These are phyloP conservation scores for Coemansia sp. DNA, from an alignment of 192 early-diverging fungal species.

Conservation along the genomic window DNA sequence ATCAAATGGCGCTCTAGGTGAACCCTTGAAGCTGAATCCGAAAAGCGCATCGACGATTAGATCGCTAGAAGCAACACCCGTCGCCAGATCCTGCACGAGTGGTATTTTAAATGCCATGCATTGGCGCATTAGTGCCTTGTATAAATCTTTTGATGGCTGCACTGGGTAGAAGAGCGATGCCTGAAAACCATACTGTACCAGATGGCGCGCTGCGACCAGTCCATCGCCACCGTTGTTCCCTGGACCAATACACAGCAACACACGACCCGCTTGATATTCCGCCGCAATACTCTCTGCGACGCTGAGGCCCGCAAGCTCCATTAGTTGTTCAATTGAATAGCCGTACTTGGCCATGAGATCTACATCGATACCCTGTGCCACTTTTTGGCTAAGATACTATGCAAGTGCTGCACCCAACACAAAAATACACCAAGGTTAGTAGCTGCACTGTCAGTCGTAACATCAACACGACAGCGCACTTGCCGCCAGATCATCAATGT, in stretches of 20 bases:
- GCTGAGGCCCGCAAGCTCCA: conserved; percentile 83
- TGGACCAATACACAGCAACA: conserved; percentile 74
- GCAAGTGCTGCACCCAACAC: not conserved
- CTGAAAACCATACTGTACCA: conserved; percentile 85
- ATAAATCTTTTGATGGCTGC: conserved; percentile 69
- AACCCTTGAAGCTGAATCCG: conserved; percentile 86
- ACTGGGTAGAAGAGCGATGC: conserved; percentile 83
- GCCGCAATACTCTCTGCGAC: conserved; percentile 82
- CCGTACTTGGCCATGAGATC: conserved; percentile 86
- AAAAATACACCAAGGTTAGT: not conserved
- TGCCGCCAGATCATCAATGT: not conserved
- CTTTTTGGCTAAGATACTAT: conserved; percentile 46
- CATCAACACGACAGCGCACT: not conserved
- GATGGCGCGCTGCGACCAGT: conserved; percentile 89
- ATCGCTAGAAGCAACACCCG: conserved; percentile 54
- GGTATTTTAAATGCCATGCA: conserved; percentile 66
- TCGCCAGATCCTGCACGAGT: conserved; percentile 49
- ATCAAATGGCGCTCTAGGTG: conserved; percentile 73
- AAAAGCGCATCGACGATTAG: conserved; percentile 87
- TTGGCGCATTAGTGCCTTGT: conserved; percentile 71
- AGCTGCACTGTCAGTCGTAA: not conserved
- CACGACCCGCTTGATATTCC: conserved; percentile 61
- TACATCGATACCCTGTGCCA: conserved; percentile 64
- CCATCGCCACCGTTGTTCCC: conserved; percentile 99
- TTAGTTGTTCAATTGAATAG: conserved; percentile 86